Evolutionary conservation across 768 basidiomycete genomes (phyloP).

Genomic region (Nidula microcarpa): DNA sequence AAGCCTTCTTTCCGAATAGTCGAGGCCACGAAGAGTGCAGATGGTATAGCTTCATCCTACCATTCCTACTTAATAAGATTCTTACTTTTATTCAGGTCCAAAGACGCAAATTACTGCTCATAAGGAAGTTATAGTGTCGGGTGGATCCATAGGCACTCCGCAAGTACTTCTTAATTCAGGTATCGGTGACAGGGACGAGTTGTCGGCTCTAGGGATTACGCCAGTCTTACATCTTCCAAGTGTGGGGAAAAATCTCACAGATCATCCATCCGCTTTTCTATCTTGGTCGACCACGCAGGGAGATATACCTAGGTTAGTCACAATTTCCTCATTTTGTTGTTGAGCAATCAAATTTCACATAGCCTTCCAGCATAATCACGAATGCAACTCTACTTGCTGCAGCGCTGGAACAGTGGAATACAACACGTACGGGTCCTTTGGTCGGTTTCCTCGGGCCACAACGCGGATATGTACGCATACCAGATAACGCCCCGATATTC

Average conservation of each 20-base stretch:
- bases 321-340: neutral
- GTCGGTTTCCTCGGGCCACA: conserved; percentile 10
- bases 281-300: conserved; percentile 3
- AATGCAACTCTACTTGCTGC: conserved; percentile 1
- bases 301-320: neutral
- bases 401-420: conserved; percentile 11
- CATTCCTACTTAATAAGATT: neutral
- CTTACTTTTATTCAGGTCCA: neutral
- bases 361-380: neutral
- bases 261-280: conserved; percentile 13
- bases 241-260: conserved; percentile 18
- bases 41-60: neutral
- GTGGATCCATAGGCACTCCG: conserved; percentile 23
- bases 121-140: conserved; percentile 27
- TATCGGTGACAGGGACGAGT: conserved; percentile 15
- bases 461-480: conserved; percentile 18
- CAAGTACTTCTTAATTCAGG: conserved; percentile 21
- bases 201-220: conserved; percentile 8
- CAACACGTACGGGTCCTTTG: conserved; percentile 13
- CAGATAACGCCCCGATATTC: conserved; percentile 14
- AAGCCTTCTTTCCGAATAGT: conserved; percentile 8
- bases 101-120: conserved; percentile 8
- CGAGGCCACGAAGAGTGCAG: conserved; percentile 4
- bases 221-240: conserved; percentile 13
- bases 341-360: neutral